phyloP scores from a whole-genome alignment of 441 rosid species.

The Adansonia rubrostipa region DNA sequence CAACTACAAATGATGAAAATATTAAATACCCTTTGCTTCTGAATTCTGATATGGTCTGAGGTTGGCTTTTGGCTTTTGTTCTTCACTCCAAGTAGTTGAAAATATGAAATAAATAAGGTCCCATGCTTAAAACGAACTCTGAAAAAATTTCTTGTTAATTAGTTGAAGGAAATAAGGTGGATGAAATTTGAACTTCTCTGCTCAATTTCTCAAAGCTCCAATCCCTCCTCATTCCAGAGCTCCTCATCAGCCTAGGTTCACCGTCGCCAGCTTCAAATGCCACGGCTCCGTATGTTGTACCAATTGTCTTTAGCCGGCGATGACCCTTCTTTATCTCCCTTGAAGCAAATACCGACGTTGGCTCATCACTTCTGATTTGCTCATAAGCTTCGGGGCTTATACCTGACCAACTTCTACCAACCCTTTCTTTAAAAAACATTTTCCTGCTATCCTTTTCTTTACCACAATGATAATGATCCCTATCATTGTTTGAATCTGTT shows the following conservation, averaged over 20 bases:
- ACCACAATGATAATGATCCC: conserved; percentile 17
- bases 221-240: conserved; percentile 80
- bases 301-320: conserved; percentile 41
- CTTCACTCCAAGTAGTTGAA: neutral
- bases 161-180: neutral
- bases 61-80: neutral
- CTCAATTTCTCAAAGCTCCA: conserved; percentile 90
- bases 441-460: conserved; percentile 12
- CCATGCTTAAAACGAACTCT: neutral
- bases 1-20: neutral
- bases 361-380: conserved; percentile 30
- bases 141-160: too few species aligned
- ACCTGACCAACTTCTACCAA: conserved; percentile 62
- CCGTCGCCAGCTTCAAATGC: conserved; percentile 27
- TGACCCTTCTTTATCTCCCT: conserved; percentile 43
- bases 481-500: conserved; percentile 39
- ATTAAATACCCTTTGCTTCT: neutral
- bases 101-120: neutral
- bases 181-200: conserved; percentile 18
- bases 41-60: neutral
- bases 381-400: conserved; percentile 38
- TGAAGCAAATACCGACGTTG: conserved; percentile 24
- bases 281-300: conserved; percentile 26
- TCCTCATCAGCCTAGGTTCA: conserved; percentile 67
- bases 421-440: conserved; percentile 12